A percentile compares a stretch with the other conserved stretches of the same genome.
Conservation (phyloP, 345 rosid species). For the Clarkia xantiana region DNA sequence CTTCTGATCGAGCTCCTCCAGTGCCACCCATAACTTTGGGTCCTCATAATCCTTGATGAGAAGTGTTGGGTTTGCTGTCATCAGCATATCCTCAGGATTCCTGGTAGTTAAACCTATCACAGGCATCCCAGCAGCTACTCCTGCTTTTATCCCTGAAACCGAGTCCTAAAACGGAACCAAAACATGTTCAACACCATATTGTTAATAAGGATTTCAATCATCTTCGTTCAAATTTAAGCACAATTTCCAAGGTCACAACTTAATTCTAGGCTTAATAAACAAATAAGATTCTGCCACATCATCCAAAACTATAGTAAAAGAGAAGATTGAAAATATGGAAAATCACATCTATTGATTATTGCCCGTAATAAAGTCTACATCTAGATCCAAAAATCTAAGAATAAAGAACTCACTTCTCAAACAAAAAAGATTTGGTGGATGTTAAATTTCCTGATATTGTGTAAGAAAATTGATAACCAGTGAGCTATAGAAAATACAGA, state of each 20-base stretch:
- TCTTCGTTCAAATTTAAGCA: no score
- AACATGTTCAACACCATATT: background rate
- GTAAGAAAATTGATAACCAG: no score
- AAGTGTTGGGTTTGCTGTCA: conserved; percentile 64
- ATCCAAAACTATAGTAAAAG: no score
- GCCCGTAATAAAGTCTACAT: background rate
- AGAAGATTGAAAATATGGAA: no score
- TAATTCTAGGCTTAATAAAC: no score
- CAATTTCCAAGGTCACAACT: no score
- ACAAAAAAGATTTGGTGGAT: no score
- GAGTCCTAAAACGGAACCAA: conserved; percentile 36
- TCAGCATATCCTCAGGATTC: conserved; percentile 44
- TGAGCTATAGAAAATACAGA: no score
- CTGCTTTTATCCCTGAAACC: conserved; percentile 81
- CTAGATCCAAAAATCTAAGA: background rate
- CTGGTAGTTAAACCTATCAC: conserved; percentile 64
- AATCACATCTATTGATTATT: no score
- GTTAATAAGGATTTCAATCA: no score
- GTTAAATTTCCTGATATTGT: no score
- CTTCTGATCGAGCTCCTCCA: conserved; percentile 53
- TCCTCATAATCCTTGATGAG: conserved; percentile 67
- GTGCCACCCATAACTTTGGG: conserved; percentile 59
- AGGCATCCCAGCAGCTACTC: conserved; percentile 94
- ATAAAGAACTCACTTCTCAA: background rate
- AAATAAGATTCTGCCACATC: no score